Base-by-base conservation (phyloP, 768 basidiomycete genomes). In the Tylopilus balloui region DNA sequence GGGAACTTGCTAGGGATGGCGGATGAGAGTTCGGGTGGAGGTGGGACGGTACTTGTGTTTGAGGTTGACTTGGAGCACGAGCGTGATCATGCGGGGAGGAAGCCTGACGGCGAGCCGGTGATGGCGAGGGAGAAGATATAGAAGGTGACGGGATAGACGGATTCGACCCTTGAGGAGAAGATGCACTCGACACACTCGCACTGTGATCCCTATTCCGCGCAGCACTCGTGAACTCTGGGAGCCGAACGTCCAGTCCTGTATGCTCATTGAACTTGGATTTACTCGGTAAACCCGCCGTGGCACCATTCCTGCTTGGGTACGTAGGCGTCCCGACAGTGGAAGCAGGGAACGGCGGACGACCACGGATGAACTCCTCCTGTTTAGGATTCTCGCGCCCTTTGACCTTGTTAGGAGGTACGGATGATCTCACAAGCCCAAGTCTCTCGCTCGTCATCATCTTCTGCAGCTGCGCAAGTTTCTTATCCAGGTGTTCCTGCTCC, bases 71-170 rank as follows among this genome's bases (percentile, higher is more conserved):
- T 17, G 51, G 43, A 38, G 41, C 12, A 7, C 25, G 41, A 15
- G 47, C 2, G 8, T 43, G 45, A 24, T 56, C 51, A 13, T 42
- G 38, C 1, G 54, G 42, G 12, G 80, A 73, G 17, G 54, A 35
- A 29, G 52, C 13, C 2, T 41, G 42, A 1, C 15, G 53, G 19
- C 77, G 74, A 6, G 72, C 38, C 1, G 59, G 51, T 9, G 63
- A 64, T 42, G 64, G 59, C 4, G 63, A 71, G 44, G 77, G 78
- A 17, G 81, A 77, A 39, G 81, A 77, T 15, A 77, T 63, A 8
- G 83, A 74, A 17, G 85, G 83, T 1, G 88, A 90, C 0, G 88
- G 83, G 21, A 92, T 89, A 14, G 87, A 86, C 1, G 86, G 87
- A 29, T 89, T 86, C 0, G 89, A 92, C 15, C 83, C 83, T 40